phyloP scores from a whole-genome alignment of 2,329 filamentous ascomycete species.

The Pyricularia sp. region DNA sequence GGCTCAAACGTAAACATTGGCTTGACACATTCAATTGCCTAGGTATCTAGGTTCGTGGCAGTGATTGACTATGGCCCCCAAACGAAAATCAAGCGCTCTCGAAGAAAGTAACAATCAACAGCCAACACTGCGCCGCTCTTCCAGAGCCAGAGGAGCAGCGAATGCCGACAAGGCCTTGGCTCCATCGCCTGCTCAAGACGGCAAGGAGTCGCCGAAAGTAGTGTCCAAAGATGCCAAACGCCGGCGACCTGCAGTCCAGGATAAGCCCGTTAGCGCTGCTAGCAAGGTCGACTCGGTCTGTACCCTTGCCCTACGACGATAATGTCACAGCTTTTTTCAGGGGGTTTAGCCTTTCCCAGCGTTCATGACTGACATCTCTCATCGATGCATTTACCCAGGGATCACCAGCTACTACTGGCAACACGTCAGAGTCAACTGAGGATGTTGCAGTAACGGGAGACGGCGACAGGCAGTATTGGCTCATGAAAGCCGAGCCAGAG shows the following conservation, averaged over 20 bases:
- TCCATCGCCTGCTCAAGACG: neutral
- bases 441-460: neutral
- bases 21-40: neutral
- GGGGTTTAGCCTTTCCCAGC: neutral
- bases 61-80: constrained; percentile 2
- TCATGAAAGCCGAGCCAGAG: constrained; percentile 84
- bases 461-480: constrained; percentile 49
- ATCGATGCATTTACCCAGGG: neutral
- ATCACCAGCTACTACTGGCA: neutral
- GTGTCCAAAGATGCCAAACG: neutral
- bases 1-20: neutral
- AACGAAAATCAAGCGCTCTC: constrained; percentile 7
- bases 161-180: neutral
- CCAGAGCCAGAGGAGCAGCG: neutral
- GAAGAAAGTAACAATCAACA: neutral
- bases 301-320: neutral
- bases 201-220: neutral
- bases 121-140: neutral
- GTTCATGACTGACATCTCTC: neutral
- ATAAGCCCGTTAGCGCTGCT: neutral
- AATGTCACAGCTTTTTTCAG: neutral
- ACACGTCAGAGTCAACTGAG: neutral
- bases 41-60: neutral
- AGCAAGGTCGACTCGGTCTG: neutral
- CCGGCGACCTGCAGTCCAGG: neutral